phyloP scores from a whole-genome alignment of 305 asterid species.

The Coffea humblotiana region DNA sequence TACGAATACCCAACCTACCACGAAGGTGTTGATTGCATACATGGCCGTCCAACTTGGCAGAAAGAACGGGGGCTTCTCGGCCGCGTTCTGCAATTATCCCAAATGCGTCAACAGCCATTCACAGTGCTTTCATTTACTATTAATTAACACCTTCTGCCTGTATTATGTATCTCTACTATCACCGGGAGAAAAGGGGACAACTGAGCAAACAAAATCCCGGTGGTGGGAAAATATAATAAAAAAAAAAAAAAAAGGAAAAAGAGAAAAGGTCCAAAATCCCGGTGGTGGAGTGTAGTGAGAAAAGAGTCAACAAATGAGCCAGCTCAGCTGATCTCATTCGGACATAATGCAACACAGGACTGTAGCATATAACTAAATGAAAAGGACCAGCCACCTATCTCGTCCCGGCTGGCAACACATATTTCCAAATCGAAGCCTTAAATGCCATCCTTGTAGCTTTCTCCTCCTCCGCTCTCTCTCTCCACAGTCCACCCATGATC shows the following conservation, averaged over 20 bases:
- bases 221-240: background rate
- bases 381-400: constrained; percentile 59
- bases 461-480: constrained; percentile 13
- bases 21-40: constrained; percentile 59
- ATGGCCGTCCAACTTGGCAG: constrained; percentile 74
- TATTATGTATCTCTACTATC: background rate
- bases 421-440: constrained; percentile 49
- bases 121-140: background rate
- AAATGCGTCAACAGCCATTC: background rate
- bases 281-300: background rate
- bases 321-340: constrained; percentile 37
- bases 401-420: constrained; percentile 27
- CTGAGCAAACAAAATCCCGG: no score
- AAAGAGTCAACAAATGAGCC: constrained; percentile 16
- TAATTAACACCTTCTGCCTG: background rate
- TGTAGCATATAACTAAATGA: constrained; percentile 57
- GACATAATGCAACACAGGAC: constrained; percentile 43
- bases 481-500: constrained; percentile 10
- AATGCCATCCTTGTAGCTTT: constrained; percentile 39
- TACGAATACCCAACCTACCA: constrained; percentile 61
- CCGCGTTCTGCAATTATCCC: constrained; percentile 57
- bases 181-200: no score
- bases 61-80: constrained; percentile 79
- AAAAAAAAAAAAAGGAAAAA: background rate
- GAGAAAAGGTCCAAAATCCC: background rate